Base-by-base conservation (phyloP, 2,329 filamentous ascomycete genomes). In the Westerdykella sp. region DNA sequence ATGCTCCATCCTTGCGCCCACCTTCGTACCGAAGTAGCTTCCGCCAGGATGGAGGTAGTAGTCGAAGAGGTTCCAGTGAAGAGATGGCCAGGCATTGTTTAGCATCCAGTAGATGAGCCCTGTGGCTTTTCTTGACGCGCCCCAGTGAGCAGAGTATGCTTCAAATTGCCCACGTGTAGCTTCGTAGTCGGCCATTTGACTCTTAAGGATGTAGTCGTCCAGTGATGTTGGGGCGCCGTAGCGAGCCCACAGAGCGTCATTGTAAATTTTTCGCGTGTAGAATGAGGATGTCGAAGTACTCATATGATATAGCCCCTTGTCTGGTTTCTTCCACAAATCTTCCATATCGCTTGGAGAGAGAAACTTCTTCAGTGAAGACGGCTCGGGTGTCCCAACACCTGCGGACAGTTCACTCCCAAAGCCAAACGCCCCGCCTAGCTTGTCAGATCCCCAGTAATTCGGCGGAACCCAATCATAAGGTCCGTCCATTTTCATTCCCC, bases 51-150 rank as follows among this genome's bases (percentile, higher is more conserved):
- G 74, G 34, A 82, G 60, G 48, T 83, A 83, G 57, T 79, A 79
- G 51, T 83, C 80, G 55, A 82, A 81, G 5, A 82, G 62, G 41
- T 79, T 78, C 80, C 81, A 84, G 54, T 83, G 80, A 22, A 84
- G 63, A 42, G 72, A 76, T 0, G 81, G 80, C 79, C 80, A 84
- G 0, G 80, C 80, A 37, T 75, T 75, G 50, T 81, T 82, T 41
- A 83, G 59, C 80, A 84, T 83, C 80, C 80, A 84, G 64, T 84
- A 84, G 13, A 84, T 75, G 38, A 78, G 39, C 0, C 80, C 80
- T 0, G 79, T 83, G 0, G 79, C 78, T 0, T 78, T 75, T 3
- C 74, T 66, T 1, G 65, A 57, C 1, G 68, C 69, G 46, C 57
- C 75, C 72, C 78, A 80, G 0, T 69, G 65, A 2, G 73, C 66